These are phyloP conservation scores for Polychytrium aggregatum DNA, from an alignment of 192 early-diverging fungal genomes.

Conservation along the genomic window DNA sequence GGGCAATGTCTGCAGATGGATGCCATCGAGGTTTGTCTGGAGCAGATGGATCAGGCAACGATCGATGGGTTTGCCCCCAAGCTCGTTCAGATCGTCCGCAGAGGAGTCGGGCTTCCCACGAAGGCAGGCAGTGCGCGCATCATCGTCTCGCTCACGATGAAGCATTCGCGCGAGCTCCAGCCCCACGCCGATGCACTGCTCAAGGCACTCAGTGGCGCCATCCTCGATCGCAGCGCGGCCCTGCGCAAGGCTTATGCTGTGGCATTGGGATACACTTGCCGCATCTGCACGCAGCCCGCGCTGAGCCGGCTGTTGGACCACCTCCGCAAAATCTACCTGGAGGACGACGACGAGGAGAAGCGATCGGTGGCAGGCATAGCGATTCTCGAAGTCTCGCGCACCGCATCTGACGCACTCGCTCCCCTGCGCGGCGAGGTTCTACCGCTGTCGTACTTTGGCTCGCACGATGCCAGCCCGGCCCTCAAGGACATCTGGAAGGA, in stretches of 20 bases:
- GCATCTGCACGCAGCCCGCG: constrained; percentile 43
- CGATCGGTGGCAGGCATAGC: constrained; percentile 58
- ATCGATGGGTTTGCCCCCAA: constrained; percentile 58
- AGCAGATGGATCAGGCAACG: constrained; percentile 60
- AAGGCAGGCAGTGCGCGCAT: constrained; percentile 84
- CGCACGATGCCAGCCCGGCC: constrained; percentile 42
- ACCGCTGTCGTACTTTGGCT: constrained; percentile 61
- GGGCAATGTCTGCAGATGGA: too few relatives aligned
- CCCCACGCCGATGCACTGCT: constrained; percentile 62
- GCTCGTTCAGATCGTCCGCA: constrained; percentile 58
- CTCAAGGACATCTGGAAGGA: constrained; percentile 55
- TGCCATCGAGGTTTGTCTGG: constrained; percentile 65
- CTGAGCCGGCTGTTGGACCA: constrained; percentile 56
- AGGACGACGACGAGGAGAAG: constrained; percentile 61
- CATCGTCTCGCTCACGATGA: constrained; percentile 65
- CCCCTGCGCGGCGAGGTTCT: constrained; percentile 44
- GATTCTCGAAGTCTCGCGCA: constrained; percentile 53
- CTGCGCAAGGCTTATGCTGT: constrained; percentile 79
- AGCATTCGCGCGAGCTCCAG: constrained; percentile 48
- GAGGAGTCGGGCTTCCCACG: constrained; percentile 82
- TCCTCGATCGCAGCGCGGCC: constrained; percentile 67
- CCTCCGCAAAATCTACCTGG: constrained; percentile 64
- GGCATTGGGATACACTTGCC: constrained; percentile 64
- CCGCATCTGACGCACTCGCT: constrained; percentile 48
- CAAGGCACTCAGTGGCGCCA: constrained; percentile 63